phyloP scores from a whole-genome alignment of 768 basidiomycete genomes.

The Termitomyces sp. region DNA sequence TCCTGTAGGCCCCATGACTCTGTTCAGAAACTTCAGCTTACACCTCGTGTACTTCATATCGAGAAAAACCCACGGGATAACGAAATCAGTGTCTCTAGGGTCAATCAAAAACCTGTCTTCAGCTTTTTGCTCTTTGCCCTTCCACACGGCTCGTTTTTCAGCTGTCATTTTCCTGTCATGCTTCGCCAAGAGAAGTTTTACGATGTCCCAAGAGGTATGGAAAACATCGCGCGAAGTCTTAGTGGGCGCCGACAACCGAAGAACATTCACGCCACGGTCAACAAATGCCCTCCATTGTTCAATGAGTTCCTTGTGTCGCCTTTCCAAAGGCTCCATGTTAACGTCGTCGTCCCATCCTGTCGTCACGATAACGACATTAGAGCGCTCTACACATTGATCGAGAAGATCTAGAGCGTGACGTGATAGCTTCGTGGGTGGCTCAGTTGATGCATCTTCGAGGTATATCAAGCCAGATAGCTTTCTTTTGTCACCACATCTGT shows the following conservation, averaged over 20 bases:
- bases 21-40: not conserved
- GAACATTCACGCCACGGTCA: conserved; percentile 11
- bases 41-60: not conserved
- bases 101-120: conserved; percentile 8
- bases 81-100: conserved; percentile 5
- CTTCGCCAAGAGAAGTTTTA: conserved; percentile 6
- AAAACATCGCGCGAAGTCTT: conserved; percentile 6
- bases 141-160: conserved; percentile 2
- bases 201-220: conserved; percentile 7
- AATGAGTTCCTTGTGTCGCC: conserved; percentile 5
- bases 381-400: conserved; percentile 5
- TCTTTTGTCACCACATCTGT: conserved; percentile 2
- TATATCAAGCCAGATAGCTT: conserved; percentile 12
- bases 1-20: conserved; percentile 12
- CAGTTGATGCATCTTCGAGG: conserved; percentile 4
- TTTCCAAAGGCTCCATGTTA: not conserved
- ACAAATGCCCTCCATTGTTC: conserved; percentile 11
- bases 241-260: conserved; percentile 2
- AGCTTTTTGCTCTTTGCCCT: conserved; percentile 5
- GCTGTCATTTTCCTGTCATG: not conserved
- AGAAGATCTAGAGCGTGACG: conserved; percentile 2
- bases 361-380: conserved; percentile 7
- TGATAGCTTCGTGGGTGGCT: conserved; percentile 1
- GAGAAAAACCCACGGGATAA: conserved; percentile 7
- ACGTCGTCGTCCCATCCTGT: conserved; percentile 7